Percentiles rank a stretch among this genome's conserved stretches.
Evolutionary conservation across 257 asterid species (phyloP).

Genomic region (Nicotiana paniculata): DNA sequence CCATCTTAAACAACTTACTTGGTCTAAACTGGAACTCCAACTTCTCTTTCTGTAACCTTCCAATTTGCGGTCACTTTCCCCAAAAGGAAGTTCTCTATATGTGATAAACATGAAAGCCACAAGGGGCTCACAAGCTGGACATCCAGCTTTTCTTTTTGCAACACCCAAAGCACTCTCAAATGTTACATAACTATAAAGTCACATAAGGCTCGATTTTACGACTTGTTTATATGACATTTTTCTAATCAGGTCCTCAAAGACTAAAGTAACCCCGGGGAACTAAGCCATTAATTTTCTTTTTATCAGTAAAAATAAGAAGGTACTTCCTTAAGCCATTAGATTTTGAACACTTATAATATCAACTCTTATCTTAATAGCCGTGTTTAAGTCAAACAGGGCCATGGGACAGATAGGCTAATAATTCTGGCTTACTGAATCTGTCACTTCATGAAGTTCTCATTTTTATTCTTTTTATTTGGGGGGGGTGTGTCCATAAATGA

Average conservation of each 20-base stretch:
- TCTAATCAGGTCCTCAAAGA: neutral
- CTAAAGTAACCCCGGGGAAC: neutral
- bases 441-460: too few relatives aligned
- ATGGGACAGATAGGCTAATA: neutral
- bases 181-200: neutral
- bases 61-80: neutral
- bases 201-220: neutral
- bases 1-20: neutral
- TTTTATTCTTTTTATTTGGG: too few relatives aligned
- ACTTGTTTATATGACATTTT: neutral
- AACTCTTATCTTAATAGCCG: neutral
- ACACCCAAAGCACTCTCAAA: neutral
- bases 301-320: too few relatives aligned
- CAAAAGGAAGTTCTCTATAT: neutral
- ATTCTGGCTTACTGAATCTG: neutral
- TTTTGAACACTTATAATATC: neutral
- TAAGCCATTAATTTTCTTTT: too few relatives aligned
- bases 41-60: neutral
- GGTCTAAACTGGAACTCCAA: neutral
- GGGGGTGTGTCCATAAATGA: too few relatives aligned
- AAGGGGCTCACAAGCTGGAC: neutral
- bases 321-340: neutral
- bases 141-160: neutral
- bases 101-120: neutral
- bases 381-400: neutral